Conservation (phyloP, 1,139 yeast species). For the Geotrichum restrictum region DNA sequence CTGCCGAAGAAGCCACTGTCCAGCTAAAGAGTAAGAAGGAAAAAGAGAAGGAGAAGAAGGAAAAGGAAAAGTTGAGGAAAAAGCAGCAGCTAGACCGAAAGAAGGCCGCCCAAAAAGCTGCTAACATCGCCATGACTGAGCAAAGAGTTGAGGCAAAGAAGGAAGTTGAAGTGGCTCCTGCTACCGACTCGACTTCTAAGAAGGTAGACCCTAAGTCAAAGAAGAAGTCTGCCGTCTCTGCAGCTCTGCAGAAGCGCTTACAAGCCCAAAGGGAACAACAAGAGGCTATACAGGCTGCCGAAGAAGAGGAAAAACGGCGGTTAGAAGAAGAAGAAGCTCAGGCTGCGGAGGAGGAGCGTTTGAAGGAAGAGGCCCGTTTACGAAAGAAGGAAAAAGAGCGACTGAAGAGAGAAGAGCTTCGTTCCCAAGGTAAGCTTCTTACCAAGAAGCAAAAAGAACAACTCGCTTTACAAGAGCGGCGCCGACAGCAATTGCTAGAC, state of each 20-base stretch:
- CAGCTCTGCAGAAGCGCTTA: slow-evolving; percentile 65
- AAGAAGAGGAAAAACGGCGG: slow-evolving; percentile 55
- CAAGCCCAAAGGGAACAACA: slow-evolving; percentile 79
- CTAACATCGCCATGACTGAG: slow-evolving; percentile 48
- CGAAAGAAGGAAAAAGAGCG: slow-evolving; percentile 69
- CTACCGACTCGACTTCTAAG: slow-evolving; percentile 36
- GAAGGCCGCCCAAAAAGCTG: slow-evolving; percentile 72
- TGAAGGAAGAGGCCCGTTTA: slow-evolving; percentile 64
- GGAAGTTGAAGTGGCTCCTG: slow-evolving; percentile 38
- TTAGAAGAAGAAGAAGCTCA: slow-evolving; percentile 57
- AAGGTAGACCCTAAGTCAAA: slow-evolving; percentile 34
- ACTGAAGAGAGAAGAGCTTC: slow-evolving; percentile 81
- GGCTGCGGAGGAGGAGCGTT: slow-evolving; percentile 52
- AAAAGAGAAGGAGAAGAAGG: slow-evolving; percentile 96
- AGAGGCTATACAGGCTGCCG: slow-evolving; percentile 60
- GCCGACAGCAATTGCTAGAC: slow-evolving; percentile 80
- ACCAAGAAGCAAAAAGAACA: slow-evolving; percentile 96
- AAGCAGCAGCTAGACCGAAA: slow-evolving; percentile 86
- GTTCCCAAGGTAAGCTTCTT: slow-evolving; percentile 78
- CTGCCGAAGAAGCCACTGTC: slow-evolving; percentile 52
- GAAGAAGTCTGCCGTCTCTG: slow-evolving; percentile 39
- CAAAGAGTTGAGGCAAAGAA: slow-evolving; percentile 31
- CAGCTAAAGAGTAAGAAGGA: slow-evolving; percentile 85
- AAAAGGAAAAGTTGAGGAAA: slow-evolving; percentile 85
- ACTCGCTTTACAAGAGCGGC: slow-evolving; percentile 77